A percentile compares a stretch with the other conserved stretches of the same genome.
Evolutionary conservation across 75 land plant species (phyloP).

Genomic region (Cunninghamia lanceolata): DNA sequence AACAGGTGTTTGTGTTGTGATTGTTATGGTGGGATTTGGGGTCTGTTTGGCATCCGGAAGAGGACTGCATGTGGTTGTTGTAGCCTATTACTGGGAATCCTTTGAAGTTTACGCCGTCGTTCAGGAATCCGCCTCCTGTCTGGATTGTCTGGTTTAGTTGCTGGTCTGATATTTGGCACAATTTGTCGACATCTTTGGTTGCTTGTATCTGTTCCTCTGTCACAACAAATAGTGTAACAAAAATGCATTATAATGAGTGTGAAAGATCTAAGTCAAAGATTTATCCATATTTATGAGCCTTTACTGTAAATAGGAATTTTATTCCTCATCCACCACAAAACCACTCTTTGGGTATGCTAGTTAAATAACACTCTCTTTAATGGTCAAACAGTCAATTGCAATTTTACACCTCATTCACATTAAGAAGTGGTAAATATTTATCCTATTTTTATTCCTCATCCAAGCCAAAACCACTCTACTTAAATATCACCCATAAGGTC

Average conservation of each 20-base stretch:
- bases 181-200: neutral
- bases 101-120: constrained; percentile 17
- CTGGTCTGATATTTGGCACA: constrained; percentile 14
- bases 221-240: neutral
- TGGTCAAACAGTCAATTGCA: too few relatives aligned
- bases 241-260: neutral
- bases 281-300: neutral
- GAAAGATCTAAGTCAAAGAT: too few relatives aligned
- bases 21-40: neutral
- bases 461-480: too few relatives aligned
- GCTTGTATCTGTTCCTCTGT: constrained; percentile 36
- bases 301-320: too few relatives aligned
- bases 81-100: constrained; percentile 38
- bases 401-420: too few relatives aligned
- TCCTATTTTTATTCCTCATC: too few relatives aligned
- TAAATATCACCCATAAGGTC: too few relatives aligned
- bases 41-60: constrained; percentile 23
- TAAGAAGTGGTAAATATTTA: too few relatives aligned
- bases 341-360: too few relatives aligned
- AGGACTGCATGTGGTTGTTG: constrained; percentile 25
- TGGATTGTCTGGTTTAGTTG: neutral
- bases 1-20: neutral
- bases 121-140: constrained; percentile 21
- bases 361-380: too few relatives aligned
- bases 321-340: too few relatives aligned